Evolutionary conservation across 352 stramenopile genomes (phyloP), one percentile per base, ranked within the genome.

Genomic region (Globisporangium orthogonon): DNA sequence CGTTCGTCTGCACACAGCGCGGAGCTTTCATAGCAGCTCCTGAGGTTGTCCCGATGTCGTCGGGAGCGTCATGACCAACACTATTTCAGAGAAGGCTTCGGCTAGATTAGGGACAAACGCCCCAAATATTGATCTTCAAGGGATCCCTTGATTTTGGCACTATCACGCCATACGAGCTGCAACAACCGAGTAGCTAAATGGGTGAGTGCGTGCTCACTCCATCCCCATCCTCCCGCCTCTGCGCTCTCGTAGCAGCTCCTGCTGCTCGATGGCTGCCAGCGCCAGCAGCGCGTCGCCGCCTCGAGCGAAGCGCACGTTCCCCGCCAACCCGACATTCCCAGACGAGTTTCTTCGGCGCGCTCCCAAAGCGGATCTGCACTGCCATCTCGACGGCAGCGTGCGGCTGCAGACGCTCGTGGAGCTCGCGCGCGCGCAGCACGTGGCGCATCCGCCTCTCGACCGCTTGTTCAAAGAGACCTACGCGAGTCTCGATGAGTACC

Each of bases 341-440:
- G 76, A 89, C 62, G 83, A 78, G 60, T 91, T 93, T 58, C 63
- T 93, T 33, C 80, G 55, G 43, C 71, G 76, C 45, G 76, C 84
- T 40, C 83, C 83, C 41, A 93, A 93, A 69, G 86, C 83, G 31
- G 87, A 96, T 54, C 65, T 96, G 13, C 87, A 96, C 62, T 90
- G 83, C 59, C 87, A 96, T 60, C 58, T 96, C 57, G 86, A 96
- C 50, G 87, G 87, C 49, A 89, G 79, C 47, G 63, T 95, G 31
- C 83, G 86, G 14, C 77, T 78, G 1, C 60, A 87, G 58, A 96
- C 87, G 33, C 72, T 96, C 37, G 86, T 96, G 29, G 83, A 94
- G 28, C 56, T 96, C 52, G 83, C 86, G n/a, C 54, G 75, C 41
- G 62, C 87, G 56, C 81, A 94, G 54, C 58, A 69, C 46, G 78